A percentile compares a stretch with the other conserved stretches of the same genome.
phyloP scores from a whole-genome alignment of 139 green algal species.

The Astrephomene gubernaculifera region DNA sequence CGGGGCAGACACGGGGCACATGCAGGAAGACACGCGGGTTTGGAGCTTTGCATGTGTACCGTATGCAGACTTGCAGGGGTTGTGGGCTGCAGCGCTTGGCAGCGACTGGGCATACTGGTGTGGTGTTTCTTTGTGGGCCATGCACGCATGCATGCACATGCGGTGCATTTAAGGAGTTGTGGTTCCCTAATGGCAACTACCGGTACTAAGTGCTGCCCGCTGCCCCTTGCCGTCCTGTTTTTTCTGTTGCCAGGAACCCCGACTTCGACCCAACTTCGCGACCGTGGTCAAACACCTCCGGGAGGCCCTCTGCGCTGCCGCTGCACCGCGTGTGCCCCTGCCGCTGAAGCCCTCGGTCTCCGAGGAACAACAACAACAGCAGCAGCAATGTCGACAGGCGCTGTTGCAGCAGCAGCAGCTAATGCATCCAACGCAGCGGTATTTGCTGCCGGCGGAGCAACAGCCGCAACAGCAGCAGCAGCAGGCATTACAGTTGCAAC shows the following conservation, averaged over 20 bases:
- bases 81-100: too few relatives aligned
- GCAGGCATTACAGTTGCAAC: neutral
- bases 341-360: neutral
- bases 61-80: too few relatives aligned
- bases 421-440: neutral
- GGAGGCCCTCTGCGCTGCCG: neutral
- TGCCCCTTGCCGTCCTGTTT: neutral
- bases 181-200: neutral
- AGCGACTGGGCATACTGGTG: too few relatives aligned
- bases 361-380: neutral
- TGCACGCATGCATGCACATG: too few relatives aligned
- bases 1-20: too few relatives aligned
- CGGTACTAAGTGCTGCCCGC: neutral
- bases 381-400: neutral
- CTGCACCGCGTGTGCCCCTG: neutral
- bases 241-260: constrained; percentile 1
- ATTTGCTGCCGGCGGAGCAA: neutral
- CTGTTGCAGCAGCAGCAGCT: neutral
- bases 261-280: constrained; percentile 34
- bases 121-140: too few relatives aligned
- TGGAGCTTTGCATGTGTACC: neutral
- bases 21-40: neutral
- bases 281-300: constrained; percentile 24
- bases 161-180: too few relatives aligned
- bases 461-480: neutral